A percentile compares a stretch with the other conserved stretches of the same genome.
Conservation (phyloP, 2,329 filamentous ascomycete genomes). For the Nemania serpens region DNA sequence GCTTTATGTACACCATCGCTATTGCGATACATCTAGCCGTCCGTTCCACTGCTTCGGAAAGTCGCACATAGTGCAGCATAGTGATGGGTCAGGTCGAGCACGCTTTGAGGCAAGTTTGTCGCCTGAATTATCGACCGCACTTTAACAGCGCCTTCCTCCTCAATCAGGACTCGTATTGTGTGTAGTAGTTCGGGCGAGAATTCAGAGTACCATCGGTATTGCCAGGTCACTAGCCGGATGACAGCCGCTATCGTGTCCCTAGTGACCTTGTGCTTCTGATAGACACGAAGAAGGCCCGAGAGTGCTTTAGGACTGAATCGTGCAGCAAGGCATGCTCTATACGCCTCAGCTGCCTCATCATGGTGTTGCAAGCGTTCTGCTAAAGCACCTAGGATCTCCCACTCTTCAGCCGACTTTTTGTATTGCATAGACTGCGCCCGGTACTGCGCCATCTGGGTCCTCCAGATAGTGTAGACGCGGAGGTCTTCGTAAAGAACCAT, state of each 20-base stretch:
- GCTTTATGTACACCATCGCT: background rate
- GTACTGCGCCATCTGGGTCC: conserved; percentile 96
- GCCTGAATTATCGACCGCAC: conserved; percentile 96
- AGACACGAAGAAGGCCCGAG: conserved; percentile 78
- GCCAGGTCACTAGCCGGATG: conserved; percentile 93
- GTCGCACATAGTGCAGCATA: conserved; percentile 94
- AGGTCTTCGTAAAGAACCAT: conserved; percentile 99
- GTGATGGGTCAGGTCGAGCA: conserved; percentile 92
- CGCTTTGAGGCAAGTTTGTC: conserved; percentile 88
- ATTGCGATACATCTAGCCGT: conserved; percentile 61
- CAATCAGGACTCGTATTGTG: conserved; percentile 88
- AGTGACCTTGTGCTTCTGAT: conserved; percentile 78
- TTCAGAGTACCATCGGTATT: conserved; percentile 99
- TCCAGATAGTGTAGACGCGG: conserved; percentile 98
- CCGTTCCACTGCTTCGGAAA: conserved; percentile 91
- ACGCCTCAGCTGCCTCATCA: conserved; percentile 91
- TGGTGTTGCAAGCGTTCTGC: conserved; percentile 91
- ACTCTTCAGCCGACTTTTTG: conserved; percentile 95
- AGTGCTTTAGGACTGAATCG: conserved; percentile 94
- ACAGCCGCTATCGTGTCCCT: conserved; percentile 82
- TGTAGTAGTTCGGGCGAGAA: conserved; percentile 92
- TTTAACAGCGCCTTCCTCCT: conserved; percentile 97
- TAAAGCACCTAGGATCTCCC: conserved; percentile 94
- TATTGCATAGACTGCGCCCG: conserved; percentile 92
- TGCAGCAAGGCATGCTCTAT: conserved; percentile 82